Conservation (phyloP, 2,329 filamentous ascomycete genomes). For the Fusarium subglutinans region DNA sequence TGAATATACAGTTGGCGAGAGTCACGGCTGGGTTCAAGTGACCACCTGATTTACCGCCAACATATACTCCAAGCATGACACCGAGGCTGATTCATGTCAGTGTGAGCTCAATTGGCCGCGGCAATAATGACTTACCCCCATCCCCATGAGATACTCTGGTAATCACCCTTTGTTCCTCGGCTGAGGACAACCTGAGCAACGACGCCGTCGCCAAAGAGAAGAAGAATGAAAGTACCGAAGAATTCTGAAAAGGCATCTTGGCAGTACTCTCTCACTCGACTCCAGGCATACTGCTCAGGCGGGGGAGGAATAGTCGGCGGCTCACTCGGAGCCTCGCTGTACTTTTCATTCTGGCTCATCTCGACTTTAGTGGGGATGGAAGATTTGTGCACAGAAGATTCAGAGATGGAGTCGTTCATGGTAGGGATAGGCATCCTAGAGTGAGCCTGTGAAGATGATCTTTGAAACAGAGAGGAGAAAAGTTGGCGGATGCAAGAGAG, state of each 20-base stretch:
- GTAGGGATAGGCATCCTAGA: constrained; percentile 43
- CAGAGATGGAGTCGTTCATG: constrained; percentile 46
- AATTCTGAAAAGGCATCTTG: constrained; percentile 73
- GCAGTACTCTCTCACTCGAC: constrained; percentile 57
- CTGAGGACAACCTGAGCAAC: constrained; percentile 75
- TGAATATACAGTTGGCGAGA: constrained; percentile 73
- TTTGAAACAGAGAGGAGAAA: neutral
- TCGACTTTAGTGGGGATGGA: constrained; percentile 44
- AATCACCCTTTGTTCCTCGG: constrained; percentile 56
- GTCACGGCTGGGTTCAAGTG: constrained; percentile 79
- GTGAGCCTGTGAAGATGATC: neutral
- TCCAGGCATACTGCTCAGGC: constrained; percentile 57
- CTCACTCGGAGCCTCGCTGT: constrained; percentile 35
- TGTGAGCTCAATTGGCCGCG: neutral
- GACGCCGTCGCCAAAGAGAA: constrained; percentile 76
- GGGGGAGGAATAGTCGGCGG: constrained; percentile 19
- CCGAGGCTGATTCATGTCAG: constrained; percentile 58
- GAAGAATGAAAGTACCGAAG: constrained; percentile 72
- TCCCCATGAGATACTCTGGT: constrained; percentile 60
- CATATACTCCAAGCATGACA: constrained; percentile 75
- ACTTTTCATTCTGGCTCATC: constrained; percentile 42
- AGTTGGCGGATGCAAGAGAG: constrained; percentile 15
- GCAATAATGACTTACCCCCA: constrained; percentile 54
- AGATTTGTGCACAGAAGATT: constrained; percentile 48
- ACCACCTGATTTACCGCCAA: constrained; percentile 70